phyloP scores from a whole-genome alignment of 139 green algal species.

The Helicosporidium sp. region DNA sequence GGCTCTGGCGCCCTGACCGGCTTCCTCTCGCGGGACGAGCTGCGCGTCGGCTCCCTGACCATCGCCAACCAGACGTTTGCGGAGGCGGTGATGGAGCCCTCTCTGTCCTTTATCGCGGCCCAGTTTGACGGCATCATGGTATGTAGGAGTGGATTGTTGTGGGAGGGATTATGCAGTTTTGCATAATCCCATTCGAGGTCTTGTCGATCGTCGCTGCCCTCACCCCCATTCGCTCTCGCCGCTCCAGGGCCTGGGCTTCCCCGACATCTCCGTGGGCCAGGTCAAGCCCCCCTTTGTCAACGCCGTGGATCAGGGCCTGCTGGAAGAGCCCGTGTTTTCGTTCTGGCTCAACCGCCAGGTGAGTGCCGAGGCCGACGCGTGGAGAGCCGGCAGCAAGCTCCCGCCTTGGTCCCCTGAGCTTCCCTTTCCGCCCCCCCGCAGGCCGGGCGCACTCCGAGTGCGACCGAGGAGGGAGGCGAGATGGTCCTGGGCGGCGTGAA shows the following conservation, averaged over 20 bases:
- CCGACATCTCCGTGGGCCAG: conserved; percentile 65
- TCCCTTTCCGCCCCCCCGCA: conserved; percentile 41
- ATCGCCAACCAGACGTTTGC: conserved; percentile 50
- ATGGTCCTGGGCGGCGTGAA: conserved; percentile 83
- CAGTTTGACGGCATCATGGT: conserved; percentile 95
- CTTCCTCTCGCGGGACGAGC: conserved; percentile 64
- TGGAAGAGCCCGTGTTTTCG: conserved; percentile 75
- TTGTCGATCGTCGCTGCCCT: too few species aligned
- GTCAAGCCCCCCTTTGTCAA: conserved; percentile 72
- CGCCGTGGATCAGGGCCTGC: conserved; percentile 51
- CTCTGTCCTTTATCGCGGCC: conserved; percentile 79
- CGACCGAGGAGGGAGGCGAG: conserved; percentile 57
- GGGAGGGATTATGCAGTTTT: background rate
- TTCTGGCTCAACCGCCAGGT: conserved; percentile 85
- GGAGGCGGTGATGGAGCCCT: conserved; percentile 71
- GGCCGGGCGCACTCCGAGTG: conserved; percentile 42
- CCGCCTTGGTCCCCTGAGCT: too few species aligned
- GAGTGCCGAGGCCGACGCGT: too few species aligned
- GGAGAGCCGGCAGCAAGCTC: too few species aligned
- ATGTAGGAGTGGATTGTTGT: background rate
- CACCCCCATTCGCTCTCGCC: background rate
- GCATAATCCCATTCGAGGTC: too few species aligned
- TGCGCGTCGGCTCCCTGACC: conserved; percentile 50
- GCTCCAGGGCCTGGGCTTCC: conserved; percentile 78
- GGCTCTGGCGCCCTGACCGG: conserved; percentile 73